Base-by-base conservation (phyloP, 164 flowering plant species). In the Liriodendron chinense region DNA sequence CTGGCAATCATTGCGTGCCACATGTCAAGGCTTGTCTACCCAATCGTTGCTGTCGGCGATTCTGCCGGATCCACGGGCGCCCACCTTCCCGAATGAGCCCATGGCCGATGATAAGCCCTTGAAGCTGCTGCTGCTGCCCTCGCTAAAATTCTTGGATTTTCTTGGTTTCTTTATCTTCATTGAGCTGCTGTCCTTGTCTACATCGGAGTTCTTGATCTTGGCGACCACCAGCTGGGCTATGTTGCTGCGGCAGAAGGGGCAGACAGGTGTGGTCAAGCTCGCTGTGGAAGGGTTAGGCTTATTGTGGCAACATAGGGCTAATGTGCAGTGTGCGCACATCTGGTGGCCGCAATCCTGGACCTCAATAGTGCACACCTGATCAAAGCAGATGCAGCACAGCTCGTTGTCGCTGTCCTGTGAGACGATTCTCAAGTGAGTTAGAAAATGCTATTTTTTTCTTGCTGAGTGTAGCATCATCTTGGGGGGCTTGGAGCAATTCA, bases 251-350 rank as follows among this genome's bases (percentile, higher is more conserved):
- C 99, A 95, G 76, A 95, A 95, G 13, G 99, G 99, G 88, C 98
- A 95, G 23, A 89, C 83, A 0, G 97, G 99, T 16, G 91, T 82
- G 1, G 80, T 76, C 18, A 84, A 70, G 71, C 76, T 75, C 10
- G 90, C 74, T 0, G 91, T 90, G 23, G 93, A 78, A 0, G 99
- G 94, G 82, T 95, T 88, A 14, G 99, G 97, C 76, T 95, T 93
- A 85, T 86, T 93, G 85, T 93, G 92, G 85, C 97, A 93, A 80
- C 99, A 95, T 3, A 95, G 85, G 68, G 98, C 88, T 23, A 95
- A 85, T 16, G 94, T 91, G 87, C 99, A 95, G 69, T 89, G 97
- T 0, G 98, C 99, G 86, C 99, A 96, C 99, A 96, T 96, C 74
- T 91, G 96, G 78, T 96, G 98, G 71, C 98, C 97, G 47, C 99